Percentiles rank a stretch among this genome's conserved stretches.
Conservation (phyloP, 2,329 filamentous ascomycete genomes). For the Pseudopithomyces maydicus region DNA sequence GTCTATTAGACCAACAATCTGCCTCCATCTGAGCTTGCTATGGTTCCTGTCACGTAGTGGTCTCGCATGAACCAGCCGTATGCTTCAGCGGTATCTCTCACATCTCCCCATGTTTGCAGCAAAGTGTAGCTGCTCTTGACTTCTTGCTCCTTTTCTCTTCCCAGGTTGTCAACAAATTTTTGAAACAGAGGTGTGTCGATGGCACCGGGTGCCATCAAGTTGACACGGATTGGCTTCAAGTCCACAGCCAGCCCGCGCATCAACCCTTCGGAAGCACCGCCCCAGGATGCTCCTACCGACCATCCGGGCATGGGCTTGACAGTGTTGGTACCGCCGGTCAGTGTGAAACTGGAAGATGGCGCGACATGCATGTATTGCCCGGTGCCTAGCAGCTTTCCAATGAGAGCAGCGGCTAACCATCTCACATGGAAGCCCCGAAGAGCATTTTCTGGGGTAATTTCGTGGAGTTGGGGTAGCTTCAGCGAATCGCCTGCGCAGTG, state of each 20-base stretch:
- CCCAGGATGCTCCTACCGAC: slow-evolving; percentile 32
- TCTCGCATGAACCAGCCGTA: slow-evolving; percentile 54
- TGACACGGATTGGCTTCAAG: slow-evolving; percentile 50
- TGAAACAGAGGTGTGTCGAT: slow-evolving; percentile 50
- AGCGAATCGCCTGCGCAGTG: slow-evolving; percentile 36
- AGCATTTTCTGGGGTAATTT: slow-evolving; percentile 30
- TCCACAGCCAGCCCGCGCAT: slow-evolving; percentile 48
- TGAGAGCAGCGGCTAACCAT: slow-evolving; percentile 38
- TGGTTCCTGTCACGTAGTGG: slow-evolving; percentile 44
- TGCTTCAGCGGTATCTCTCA: slow-evolving; percentile 49
- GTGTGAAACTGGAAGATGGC: slow-evolving; percentile 42
- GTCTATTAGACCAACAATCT: slow-evolving; percentile 26
- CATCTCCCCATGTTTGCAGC: slow-evolving; percentile 26
- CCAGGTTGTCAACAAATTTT: slow-evolving; percentile 17
- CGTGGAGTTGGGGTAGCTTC: slow-evolving; percentile 24
- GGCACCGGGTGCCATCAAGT: slow-evolving; percentile 48
- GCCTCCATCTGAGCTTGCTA: slow-evolving; percentile 45
- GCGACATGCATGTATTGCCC: slow-evolving; percentile 40
- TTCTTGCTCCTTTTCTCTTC: slow-evolving; percentile 19
- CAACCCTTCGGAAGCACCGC: slow-evolving; percentile 38
- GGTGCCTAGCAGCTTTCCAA: slow-evolving; percentile 47
- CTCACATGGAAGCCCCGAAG: slow-evolving; percentile 37
- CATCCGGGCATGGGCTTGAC: slow-evolving; percentile 43
- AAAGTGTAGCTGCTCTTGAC: slow-evolving; percentile 26
- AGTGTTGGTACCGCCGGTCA: slow-evolving; percentile 47